A percentile compares a stretch with the other conserved stretches of the same genome.
These are phyloP conservation scores for Chlorella sp. DNA, from an alignment of 139 green algal genomes.

Conservation along the genomic window DNA sequence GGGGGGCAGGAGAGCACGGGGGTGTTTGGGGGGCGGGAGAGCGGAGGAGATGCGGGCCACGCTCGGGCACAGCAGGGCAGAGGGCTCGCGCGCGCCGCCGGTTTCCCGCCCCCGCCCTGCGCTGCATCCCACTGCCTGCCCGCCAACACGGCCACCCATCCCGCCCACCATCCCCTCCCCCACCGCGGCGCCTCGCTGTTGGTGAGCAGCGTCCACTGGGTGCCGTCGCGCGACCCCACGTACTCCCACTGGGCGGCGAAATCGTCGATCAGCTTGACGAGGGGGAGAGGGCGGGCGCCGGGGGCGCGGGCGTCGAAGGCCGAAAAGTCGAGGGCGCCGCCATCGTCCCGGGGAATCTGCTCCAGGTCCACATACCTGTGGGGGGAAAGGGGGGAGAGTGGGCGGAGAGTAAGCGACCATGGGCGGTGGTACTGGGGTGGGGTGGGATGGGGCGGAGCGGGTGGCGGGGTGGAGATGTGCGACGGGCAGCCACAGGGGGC, in stretches of 20 bases:
- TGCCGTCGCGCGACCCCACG: slow-evolving; percentile 73
- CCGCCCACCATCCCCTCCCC: slow-evolving; percentile 32
- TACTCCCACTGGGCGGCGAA: slow-evolving; percentile 78
- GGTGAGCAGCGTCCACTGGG: slow-evolving; percentile 73
- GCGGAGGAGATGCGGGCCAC: slow-evolving; percentile 31
- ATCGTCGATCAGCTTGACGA: slow-evolving; percentile 82
- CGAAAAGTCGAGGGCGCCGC: slow-evolving; percentile 53
- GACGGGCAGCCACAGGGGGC: too few relatives aligned
- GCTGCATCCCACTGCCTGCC: neutral
- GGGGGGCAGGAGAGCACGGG: too few relatives aligned
- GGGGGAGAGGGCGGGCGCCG: slow-evolving; percentile 23
- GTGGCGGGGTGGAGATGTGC: too few relatives aligned
- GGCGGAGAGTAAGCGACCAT: neutral
- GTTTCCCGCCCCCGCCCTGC: too few relatives aligned
- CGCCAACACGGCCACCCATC: neutral
- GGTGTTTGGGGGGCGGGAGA: slow-evolving; percentile 21
- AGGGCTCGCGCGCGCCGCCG: too few relatives aligned
- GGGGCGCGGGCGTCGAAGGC: slow-evolving; percentile 61
- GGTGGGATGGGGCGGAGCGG: slow-evolving; percentile 25
- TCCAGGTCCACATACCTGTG: slow-evolving; percentile 62
- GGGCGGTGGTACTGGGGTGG: neutral
- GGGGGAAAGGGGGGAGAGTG: neutral
- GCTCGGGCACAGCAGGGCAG: too few relatives aligned
- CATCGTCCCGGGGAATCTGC: slow-evolving; percentile 24
- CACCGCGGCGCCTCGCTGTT: slow-evolving; percentile 87